Conservation (phyloP, 2,329 filamentous ascomycete genomes). For the Colletotrichum trifolii region DNA sequence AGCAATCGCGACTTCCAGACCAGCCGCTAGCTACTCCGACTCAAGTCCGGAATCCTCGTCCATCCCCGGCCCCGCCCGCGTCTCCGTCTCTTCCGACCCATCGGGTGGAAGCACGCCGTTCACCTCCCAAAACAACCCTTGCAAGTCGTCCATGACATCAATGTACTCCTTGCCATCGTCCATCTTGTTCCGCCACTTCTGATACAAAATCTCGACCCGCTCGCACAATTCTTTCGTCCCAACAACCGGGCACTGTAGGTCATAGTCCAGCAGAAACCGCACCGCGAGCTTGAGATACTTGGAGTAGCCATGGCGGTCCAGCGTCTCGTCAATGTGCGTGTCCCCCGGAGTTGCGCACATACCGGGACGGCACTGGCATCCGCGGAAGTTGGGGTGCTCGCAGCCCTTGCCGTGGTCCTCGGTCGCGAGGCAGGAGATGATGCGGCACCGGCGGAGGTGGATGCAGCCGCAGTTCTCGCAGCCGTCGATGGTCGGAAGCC, state of each 20-base stretch:
- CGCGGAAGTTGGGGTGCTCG: slow-evolving; percentile 34
- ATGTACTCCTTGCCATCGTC: slow-evolving; percentile 45
- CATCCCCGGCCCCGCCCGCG: neutral
- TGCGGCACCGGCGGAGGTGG: slow-evolving; percentile 39
- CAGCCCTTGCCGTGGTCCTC: slow-evolving; percentile 29
- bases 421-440: slow-evolving; percentile 13
- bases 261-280: slow-evolving; percentile 40
- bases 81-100: neutral
- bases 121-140: slow-evolving; percentile 20
- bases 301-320: slow-evolving; percentile 44
- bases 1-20: too few species aligned
- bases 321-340: slow-evolving; percentile 46
- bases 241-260: slow-evolving; percentile 34
- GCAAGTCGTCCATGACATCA: slow-evolving; percentile 44
- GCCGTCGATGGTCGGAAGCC: slow-evolving; percentile 42
- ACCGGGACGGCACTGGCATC: slow-evolving; percentile 31
- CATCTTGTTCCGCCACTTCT: slow-evolving; percentile 44
- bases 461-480: slow-evolving; percentile 44
- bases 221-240: slow-evolving; percentile 29
- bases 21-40: too few species aligned
- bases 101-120: slow-evolving; percentile 4
- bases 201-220: slow-evolving; percentile 41
- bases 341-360: slow-evolving; percentile 26
- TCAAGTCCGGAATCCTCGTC: neutral
- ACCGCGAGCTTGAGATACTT: slow-evolving; percentile 40